A percentile compares a stretch with the other conserved stretches of the same genome.
Conservation (phyloP, 2,329 filamentous ascomycete genomes). For the Botrytis paeoniae region DNA sequence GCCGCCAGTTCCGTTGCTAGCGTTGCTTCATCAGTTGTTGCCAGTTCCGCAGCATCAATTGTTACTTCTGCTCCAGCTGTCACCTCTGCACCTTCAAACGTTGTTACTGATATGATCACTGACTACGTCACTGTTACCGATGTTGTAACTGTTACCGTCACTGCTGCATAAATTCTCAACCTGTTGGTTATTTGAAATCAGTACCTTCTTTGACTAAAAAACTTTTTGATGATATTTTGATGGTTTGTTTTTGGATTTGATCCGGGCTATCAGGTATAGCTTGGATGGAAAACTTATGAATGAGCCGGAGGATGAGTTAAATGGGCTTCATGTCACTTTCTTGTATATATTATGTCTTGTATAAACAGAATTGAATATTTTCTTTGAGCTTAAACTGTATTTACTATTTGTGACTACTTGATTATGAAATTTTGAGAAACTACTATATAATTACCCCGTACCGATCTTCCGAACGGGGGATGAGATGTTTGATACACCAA, state of each 20-base stretch:
- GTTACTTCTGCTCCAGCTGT: neutral
- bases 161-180: neutral
- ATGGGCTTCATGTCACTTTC: slow-evolving; percentile 10
- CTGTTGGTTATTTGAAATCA: neutral
- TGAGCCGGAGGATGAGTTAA: neutral
- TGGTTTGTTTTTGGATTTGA: neutral
- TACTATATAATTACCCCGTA: too few species aligned
- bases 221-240: neutral
- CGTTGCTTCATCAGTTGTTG: neutral
- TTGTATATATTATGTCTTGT: slow-evolving; percentile 13
- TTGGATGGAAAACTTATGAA: neutral
- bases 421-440: too few species aligned
- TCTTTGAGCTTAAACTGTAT: neutral
- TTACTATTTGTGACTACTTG: neutral
- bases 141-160: slow-evolving; percentile 12
- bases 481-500: neutral
- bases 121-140: slow-evolving; percentile 3
- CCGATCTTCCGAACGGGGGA: neutral
- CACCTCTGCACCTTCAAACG: neutral
- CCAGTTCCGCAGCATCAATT: neutral
- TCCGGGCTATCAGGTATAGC: neutral
- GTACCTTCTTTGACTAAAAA: neutral
- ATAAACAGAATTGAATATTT: neutral
- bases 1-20: neutral
- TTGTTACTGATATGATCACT: neutral